Conservation (phyloP, 768 basidiomycete species). For the Mycena vitilis region DNA sequence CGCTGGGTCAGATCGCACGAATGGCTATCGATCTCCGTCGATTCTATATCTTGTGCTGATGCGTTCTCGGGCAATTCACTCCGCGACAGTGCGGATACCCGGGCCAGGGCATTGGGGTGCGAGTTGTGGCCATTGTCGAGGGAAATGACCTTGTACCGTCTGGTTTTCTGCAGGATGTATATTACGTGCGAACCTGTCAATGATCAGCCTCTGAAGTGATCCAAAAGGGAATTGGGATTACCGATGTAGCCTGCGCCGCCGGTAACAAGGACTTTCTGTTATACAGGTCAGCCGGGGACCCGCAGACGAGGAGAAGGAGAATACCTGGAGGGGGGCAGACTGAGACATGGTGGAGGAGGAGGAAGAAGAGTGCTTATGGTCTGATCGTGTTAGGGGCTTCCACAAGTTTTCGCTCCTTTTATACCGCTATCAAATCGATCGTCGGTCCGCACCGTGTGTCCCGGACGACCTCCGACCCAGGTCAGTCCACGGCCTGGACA, state of each 20-base stretch:
- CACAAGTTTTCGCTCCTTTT: conserved; percentile 18
- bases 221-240: conserved; percentile 31
- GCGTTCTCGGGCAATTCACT: conserved; percentile 75
- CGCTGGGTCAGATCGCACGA: conserved; percentile 80
- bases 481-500: no score
- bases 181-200: conserved; percentile 91
- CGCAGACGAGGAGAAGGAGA: not conserved
- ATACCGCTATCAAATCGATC: not conserved
- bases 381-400: conserved; percentile 11
- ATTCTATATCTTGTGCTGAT: conserved; percentile 75
- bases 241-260: conserved; percentile 35
- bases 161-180: conserved; percentile 84
- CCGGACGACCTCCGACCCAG: no score
- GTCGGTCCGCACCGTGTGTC: no score
- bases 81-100: conserved; percentile 84
- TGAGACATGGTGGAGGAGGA: conserved; percentile 37
- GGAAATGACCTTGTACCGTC: conserved; percentile 91
- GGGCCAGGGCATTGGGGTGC: conserved; percentile 75
- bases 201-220: not conserved
- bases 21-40: conserved; percentile 77
- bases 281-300: conserved; percentile 13
- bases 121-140: conserved; percentile 98
- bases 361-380: not conserved
- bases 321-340: conserved; percentile 17
- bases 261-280: conserved; percentile 31